A percentile compares a stretch with the other conserved stretches of the same genome.
Evolutionary conservation across 768 basidiomycete species (phyloP).

Genomic region (Sarcodon aspratus): DNA sequence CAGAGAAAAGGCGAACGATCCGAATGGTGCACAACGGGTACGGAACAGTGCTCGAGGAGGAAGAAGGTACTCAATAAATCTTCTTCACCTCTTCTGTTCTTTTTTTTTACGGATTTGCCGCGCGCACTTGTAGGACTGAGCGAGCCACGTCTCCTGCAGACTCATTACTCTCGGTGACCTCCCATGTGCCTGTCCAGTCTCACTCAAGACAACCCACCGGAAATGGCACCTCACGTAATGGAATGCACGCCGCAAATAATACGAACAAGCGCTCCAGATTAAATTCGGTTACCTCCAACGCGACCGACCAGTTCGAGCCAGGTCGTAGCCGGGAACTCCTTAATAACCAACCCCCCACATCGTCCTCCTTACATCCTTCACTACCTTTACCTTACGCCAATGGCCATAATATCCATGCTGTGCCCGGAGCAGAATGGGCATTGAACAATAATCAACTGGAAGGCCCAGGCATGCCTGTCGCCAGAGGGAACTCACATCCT

Average conservation of each 20-base stretch:
- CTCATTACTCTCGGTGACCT: slow-evolving; percentile 61
- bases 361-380: slow-evolving; percentile 41
- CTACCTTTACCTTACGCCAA: slow-evolving; percentile 34
- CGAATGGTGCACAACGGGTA: slow-evolving; percentile 21
- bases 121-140: slow-evolving; percentile 33
- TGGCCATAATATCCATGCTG: slow-evolving; percentile 6
- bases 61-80: slow-evolving; percentile 41
- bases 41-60: slow-evolving; percentile 41
- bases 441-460: slow-evolving; percentile 40
- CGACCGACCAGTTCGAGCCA: slow-evolving; percentile 9
- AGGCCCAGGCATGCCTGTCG: slow-evolving; percentile 71
- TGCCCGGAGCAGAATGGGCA: slow-evolving; percentile 7
- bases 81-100: slow-evolving; percentile 1
- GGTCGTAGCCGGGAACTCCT: slow-evolving; percentile 24
- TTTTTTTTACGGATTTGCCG: not conserved
- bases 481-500: slow-evolving; percentile 21
- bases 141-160: slow-evolving; percentile 63
- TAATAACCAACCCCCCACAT: slow-evolving; percentile 38
- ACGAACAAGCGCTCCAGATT: slow-evolving; percentile 15
- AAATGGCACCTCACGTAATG: slow-evolving; percentile 22
- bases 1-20: slow-evolving; percentile 43
- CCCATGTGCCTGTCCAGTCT: slow-evolving; percentile 31
- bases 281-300: slow-evolving; percentile 10
- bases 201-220: slow-evolving; percentile 19
- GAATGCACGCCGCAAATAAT: slow-evolving; percentile 29